These are phyloP conservation scores for Wickerhamia fluorescens DNA, from an alignment of 805 yeast species.

Conservation along the genomic window DNA sequence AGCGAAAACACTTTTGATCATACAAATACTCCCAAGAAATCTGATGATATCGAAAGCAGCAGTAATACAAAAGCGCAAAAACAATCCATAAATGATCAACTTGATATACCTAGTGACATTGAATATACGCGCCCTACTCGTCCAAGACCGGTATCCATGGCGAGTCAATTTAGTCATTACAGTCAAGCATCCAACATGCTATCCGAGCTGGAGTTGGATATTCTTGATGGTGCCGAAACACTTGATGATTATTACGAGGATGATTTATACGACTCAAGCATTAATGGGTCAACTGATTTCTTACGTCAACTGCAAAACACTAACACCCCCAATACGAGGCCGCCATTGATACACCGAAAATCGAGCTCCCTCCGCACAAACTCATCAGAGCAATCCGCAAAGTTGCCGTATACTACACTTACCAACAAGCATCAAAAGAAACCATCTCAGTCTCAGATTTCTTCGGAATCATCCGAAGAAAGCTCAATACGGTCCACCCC, in stretches of 20 bases:
- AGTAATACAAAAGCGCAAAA: too few species aligned
- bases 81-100: too few species aligned
- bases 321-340: slow-evolving; percentile 1
- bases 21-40: too few species aligned
- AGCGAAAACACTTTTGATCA: too few species aligned
- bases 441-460: slow-evolving; percentile 25
- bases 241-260: slow-evolving; percentile 29
- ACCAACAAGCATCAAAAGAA: slow-evolving; percentile 17
- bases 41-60: slow-evolving; percentile 5
- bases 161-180: slow-evolving; percentile 32
- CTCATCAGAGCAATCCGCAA: slow-evolving; percentile 32
- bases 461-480: slow-evolving; percentile 33
- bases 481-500: slow-evolving; percentile 13
- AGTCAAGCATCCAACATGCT: slow-evolving; percentile 37
- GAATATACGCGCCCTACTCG: too few species aligned
- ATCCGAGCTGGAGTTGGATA: slow-evolving; percentile 36
- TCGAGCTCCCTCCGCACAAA: too few species aligned
- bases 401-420: slow-evolving; percentile 22
- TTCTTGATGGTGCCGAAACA: slow-evolving; percentile 32
- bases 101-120: too few species aligned
- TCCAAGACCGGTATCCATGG: slow-evolving; percentile 34
- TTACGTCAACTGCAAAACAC: slow-evolving; percentile 7
- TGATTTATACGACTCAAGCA: slow-evolving; percentile 32
- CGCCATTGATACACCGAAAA: slow-evolving; percentile 10
- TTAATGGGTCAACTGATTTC: slow-evolving; percentile 27